phyloP scores from a whole-genome alignment of 495 filamentous ascomycete species.

The Aeminium ludgeri region DNA sequence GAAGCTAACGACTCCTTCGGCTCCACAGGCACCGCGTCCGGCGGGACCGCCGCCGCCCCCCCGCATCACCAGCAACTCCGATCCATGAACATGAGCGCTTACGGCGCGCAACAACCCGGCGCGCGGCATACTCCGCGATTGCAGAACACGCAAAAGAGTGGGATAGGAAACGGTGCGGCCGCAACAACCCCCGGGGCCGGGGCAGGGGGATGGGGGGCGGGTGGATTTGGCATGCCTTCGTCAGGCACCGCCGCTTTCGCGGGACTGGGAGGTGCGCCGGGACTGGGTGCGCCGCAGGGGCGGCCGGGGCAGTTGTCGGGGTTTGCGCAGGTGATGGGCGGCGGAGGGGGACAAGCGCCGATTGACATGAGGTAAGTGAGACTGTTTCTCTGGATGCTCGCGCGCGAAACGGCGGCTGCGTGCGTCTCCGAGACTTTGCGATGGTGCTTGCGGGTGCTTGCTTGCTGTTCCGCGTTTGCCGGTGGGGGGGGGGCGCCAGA shows the following conservation, averaged over 20 bases:
- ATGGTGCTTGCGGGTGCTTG: neutral
- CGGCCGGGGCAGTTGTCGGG: conserved; percentile 10
- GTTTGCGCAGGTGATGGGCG: conserved; percentile 17
- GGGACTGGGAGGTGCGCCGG: neutral
- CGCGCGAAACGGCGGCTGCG: neutral
- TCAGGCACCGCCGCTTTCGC: neutral
- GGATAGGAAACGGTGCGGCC: conserved; percentile 8
- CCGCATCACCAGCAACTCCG: neutral
- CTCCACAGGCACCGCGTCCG: too few species aligned
- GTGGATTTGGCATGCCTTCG: conserved; percentile 2
- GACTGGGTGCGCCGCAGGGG: conserved; percentile 1
- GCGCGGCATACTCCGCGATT: conserved; percentile 6
- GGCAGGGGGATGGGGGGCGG: neutral
- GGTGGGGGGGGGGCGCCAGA: too few species aligned
- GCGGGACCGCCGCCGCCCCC: neutral
- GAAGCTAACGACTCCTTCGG: neutral
- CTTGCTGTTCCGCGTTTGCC: too few species aligned
- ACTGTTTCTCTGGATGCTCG: neutral
- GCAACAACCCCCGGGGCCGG: neutral
- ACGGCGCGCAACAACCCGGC: neutral
- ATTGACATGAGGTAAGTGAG: conserved; percentile 18
- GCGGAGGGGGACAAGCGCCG: conserved; percentile 8
- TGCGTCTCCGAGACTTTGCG: neutral
- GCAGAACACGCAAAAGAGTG: conserved; percentile 8
- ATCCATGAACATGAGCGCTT: conserved; percentile 6